These are phyloP conservation scores for Calocera cornea DNA, from an alignment of 768 basidiomycete species.

Conservation along the genomic window DNA sequence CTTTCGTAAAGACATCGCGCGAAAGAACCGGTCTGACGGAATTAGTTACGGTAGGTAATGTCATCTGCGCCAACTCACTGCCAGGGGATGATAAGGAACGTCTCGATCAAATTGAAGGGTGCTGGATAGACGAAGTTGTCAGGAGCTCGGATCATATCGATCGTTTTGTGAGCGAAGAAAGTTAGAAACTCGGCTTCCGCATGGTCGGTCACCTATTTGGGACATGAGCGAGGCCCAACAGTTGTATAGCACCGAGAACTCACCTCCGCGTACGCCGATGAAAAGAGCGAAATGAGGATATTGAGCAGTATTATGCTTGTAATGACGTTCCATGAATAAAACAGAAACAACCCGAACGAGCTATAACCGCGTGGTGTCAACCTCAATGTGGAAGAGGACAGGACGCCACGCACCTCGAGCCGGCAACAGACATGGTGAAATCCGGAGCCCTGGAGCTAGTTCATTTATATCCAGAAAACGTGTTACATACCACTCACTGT, in stretches of 20 bases:
- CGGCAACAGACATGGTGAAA: conserved; percentile 38
- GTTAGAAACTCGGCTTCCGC: conserved; percentile 83
- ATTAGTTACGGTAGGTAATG: conserved; percentile 24
- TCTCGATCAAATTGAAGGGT: conserved; percentile 83
- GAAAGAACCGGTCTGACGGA: conserved; percentile 30
- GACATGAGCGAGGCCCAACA: not conserved
- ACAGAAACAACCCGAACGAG: conserved; percentile 47
- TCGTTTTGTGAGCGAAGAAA: conserved; percentile 79
- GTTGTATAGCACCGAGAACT: conserved; percentile 16
- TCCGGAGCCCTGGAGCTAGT: conserved; percentile 41
- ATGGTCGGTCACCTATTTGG: conserved; percentile 55
- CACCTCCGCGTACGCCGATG: conserved; percentile 82
- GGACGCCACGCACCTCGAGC: conserved; percentile 34
- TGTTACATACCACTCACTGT: conserved; percentile 38
- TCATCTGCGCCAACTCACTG: conserved; percentile 43
- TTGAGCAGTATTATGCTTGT: conserved; percentile 79
- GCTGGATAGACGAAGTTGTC: conserved; percentile 66
- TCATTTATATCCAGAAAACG: not conserved
- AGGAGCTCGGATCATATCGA: conserved; percentile 71
- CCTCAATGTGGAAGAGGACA: conserved; percentile 22
- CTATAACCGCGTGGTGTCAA: not conserved
- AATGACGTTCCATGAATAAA: conserved; percentile 75
- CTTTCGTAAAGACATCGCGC: conserved; percentile 46
- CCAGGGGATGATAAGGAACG: conserved; percentile 63
- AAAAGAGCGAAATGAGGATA: conserved; percentile 88